Evolutionary conservation across 768 basidiomycete genomes (phyloP).

Genomic region (Agaricus blazei): DNA sequence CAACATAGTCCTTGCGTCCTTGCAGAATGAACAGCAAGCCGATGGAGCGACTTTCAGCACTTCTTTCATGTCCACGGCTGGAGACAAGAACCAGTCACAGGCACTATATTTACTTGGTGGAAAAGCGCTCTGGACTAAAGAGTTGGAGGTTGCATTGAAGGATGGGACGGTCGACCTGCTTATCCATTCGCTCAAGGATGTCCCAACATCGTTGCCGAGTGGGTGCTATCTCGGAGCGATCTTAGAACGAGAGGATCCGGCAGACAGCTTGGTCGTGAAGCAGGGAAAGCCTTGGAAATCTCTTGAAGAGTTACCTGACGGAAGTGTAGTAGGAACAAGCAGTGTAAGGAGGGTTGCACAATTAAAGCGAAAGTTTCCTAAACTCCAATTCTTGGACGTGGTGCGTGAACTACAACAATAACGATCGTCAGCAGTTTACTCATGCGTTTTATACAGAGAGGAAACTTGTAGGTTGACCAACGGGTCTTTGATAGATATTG

Average conservation of each 20-base stretch:
- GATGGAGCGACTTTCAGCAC: conserved; percentile 35
- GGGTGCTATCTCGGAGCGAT: conserved; percentile 86
- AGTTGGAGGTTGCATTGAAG: conserved; percentile 82
- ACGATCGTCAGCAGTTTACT: background rate
- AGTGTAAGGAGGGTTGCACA: conserved; percentile 93
- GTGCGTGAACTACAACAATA: conserved; percentile 43
- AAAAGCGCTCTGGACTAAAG: conserved; percentile 95
- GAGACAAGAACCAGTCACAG: conserved; percentile 91
- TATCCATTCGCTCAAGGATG: conserved; percentile 90
- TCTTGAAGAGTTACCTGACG: conserved; percentile 79
- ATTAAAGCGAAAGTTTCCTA: conserved; percentile 70
- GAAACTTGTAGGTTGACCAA: conserved; percentile 65
- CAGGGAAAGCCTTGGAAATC: conserved; percentile 59
- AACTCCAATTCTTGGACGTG: conserved; percentile 79
- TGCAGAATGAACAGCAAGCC: conserved; percentile 41
- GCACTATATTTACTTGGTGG: conserved; percentile 84
- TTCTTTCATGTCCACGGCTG: conserved; percentile 54
- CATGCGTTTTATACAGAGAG: conserved; percentile 39
- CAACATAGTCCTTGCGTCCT: conserved; percentile 63
- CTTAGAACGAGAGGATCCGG: conserved; percentile 80
- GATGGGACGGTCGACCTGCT: conserved; percentile 80
- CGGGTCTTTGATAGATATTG: background rate
- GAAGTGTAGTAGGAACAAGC: conserved; percentile 92
- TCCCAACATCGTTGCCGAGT: conserved; percentile 81
- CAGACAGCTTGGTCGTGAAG: conserved; percentile 86